Conservation (phyloP, 768 basidiomycete species). For the Erythrobasidium yunnanense region DNA sequence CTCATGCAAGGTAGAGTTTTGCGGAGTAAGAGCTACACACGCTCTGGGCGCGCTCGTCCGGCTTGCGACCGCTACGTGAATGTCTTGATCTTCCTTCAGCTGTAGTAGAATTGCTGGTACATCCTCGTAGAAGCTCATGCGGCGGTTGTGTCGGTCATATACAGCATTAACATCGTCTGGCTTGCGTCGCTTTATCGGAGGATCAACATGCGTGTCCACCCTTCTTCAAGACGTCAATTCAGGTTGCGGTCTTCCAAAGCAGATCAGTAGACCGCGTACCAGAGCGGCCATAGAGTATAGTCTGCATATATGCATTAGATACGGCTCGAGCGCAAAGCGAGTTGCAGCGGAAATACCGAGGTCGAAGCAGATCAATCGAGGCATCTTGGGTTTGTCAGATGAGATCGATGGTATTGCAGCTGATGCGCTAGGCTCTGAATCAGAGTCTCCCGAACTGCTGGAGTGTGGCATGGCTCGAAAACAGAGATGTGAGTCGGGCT, state of each 20-base stretch:
- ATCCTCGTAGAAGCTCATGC: conserved; percentile 64
- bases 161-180: conserved; percentile 42
- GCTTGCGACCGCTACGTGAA: conserved; percentile 90
- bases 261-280: not conserved
- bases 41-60: conserved; percentile 63
- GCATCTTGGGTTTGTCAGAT: not conserved
- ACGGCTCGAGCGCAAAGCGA: no score
- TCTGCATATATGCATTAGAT: not conserved
- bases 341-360: no score
- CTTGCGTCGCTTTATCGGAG: conserved; percentile 41
- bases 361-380: conserved; percentile 13
- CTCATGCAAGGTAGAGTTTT: conserved; percentile 6
- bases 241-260: not conserved
- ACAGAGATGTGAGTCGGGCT: no score
- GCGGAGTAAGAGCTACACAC: conserved; percentile 45
- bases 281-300: conserved; percentile 25
- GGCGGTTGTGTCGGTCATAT: conserved; percentile 38
- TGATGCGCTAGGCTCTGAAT: no score
- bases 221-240: not conserved
- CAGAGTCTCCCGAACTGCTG: no score
- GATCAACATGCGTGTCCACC: conserved; percentile 66
- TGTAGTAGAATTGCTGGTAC: conserved; percentile 77
- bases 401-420: no score
- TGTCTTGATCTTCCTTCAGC: conserved; percentile 77
- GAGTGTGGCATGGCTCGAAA: no score